These are phyloP conservation scores for Colletotrichum sansevieriae DNA, from an alignment of 2,329 filamentous ascomycete species.

Conservation along the genomic window DNA sequence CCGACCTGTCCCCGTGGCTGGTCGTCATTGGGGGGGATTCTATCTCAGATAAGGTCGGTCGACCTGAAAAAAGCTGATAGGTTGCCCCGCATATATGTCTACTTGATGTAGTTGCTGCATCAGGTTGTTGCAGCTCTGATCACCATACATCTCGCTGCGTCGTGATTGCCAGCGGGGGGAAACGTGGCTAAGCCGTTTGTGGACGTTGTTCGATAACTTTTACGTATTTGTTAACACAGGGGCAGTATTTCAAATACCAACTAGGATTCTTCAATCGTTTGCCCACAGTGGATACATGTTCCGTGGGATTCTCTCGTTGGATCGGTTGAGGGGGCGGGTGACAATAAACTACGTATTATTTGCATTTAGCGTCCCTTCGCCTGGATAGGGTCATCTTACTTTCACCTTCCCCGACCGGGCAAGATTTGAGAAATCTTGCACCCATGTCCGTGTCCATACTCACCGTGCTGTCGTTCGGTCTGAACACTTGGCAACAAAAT, in stretches of 20 bases:
- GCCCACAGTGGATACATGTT: slow-evolving; percentile 1
- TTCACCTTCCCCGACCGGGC: slow-evolving; percentile 5
- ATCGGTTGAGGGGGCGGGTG: slow-evolving; percentile 19
- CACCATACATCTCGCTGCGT: slow-evolving; percentile 8
- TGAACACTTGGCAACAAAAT: slow-evolving; percentile 3
- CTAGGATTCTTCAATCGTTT: neutral
- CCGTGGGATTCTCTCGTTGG: slow-evolving; percentile 21
- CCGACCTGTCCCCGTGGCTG: slow-evolving; percentile 11
- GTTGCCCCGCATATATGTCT: slow-evolving; percentile 10
- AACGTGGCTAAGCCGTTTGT: neutral
- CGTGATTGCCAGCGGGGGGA: slow-evolving; percentile 13
- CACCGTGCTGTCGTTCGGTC: neutral
- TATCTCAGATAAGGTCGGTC: slow-evolving; percentile 16
- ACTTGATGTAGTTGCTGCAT: slow-evolving; percentile 3
- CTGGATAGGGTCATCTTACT: slow-evolving; percentile 20
- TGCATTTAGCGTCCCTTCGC: slow-evolving; percentile 24
- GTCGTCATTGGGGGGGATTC: slow-evolving; percentile 20
- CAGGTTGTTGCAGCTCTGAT: slow-evolving; percentile 4
- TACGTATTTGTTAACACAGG: neutral
- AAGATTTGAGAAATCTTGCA: neutral
- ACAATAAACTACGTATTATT: slow-evolving; percentile 18
- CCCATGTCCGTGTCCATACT: slow-evolving; percentile 1
- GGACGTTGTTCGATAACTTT: neutral
- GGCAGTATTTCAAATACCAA: slow-evolving; percentile 34
- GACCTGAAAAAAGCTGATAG: neutral